Evolutionary conservation across 2,329 filamentous ascomycete species (phyloP).

Genomic region (Plenodomus lindquistii): DNA sequence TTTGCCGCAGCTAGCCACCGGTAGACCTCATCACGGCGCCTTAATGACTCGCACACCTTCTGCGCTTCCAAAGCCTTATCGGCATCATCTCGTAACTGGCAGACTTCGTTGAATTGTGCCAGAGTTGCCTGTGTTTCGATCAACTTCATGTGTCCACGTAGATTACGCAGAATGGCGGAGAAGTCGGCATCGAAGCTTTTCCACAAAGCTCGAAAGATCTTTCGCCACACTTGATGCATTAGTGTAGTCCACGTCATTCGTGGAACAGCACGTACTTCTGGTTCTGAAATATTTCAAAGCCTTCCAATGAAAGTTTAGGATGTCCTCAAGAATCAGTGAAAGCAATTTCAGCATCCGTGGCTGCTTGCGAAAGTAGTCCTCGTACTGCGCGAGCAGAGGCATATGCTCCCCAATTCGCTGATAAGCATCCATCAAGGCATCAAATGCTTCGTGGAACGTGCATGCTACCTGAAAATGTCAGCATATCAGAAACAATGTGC

Average conservation of each 20-base stretch:
- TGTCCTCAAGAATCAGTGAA: slow-evolving; percentile 43
- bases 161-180: too few species aligned
- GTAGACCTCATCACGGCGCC: too few species aligned
- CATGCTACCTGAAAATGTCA: slow-evolving; percentile 28
- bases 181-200: not conserved
- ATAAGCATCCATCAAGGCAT: slow-evolving; percentile 46
- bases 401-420: slow-evolving; percentile 45
- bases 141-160: too few species aligned
- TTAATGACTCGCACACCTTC: too few species aligned
- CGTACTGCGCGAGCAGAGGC: slow-evolving; percentile 41
- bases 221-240: slow-evolving; percentile 18
- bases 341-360: slow-evolving; percentile 38
- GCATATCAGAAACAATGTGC: not conserved
- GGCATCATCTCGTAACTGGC: too few species aligned
- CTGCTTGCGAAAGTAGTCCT: slow-evolving; percentile 33
- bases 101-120: too few species aligned
- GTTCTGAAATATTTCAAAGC: slow-evolving; percentile 35
- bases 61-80: too few species aligned
- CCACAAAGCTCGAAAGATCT: slow-evolving; percentile 21
- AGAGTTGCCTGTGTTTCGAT: too few species aligned
- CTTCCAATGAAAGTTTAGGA: slow-evolving; percentile 45
- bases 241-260: slow-evolving; percentile 4
- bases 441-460: slow-evolving; percentile 40
- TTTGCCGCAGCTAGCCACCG: too few species aligned
- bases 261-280: slow-evolving; percentile 12